Evolutionary conservation across 2,329 filamentous ascomycete species (phyloP), one percentile per base, ranked within the genome.

Genomic region (Orbilia brochopaga): DNA sequence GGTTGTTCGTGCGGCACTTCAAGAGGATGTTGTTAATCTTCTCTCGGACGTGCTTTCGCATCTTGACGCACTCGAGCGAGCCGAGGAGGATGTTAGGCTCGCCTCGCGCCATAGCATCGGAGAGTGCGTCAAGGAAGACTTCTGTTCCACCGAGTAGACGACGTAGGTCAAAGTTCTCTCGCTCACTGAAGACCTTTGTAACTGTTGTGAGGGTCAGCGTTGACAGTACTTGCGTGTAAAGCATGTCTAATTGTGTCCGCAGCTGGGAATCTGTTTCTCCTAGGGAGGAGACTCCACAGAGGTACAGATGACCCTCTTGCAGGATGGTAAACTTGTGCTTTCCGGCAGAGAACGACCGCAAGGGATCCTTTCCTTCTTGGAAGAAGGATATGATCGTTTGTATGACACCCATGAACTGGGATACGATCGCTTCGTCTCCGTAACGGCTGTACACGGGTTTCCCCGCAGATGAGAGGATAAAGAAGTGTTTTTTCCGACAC

Each of bases 381-480:
- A 95, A 97, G 78, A 97, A 97, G 0, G 94, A 97, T 73, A 99
- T 96, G 76, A 99, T 93, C 48, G 94, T 99, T 79, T 97, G 94
- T 1, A 97, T 88, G 17, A 99, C 89, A 44, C 94, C 94, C 79
- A 97, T 93, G 76, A 94, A 97, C 56, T 90, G 90, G 76, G 95
- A 96, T 78, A 97, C 91, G 48, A 97, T 82, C 61, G 89, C 87
- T 75, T 96, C 85, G 76, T 97, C 91, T 44, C 95, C 94, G 78
- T 99, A 93, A 54, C 95, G 86, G 77, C 92, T 97, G 83, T 93
- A 99, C 54, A 99, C 95, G 10, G 94, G 95, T 79, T 99, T 99
- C 19, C 94, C 94, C 8, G 95, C 93, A 13, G 92, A 93, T 1
- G 94, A 97, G 1, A 99, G 83, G 76, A 99, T 96, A 80, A 99